Base-by-base conservation (phyloP, 306 rosid genomes). In the Ceratonia siliqua region DNA sequence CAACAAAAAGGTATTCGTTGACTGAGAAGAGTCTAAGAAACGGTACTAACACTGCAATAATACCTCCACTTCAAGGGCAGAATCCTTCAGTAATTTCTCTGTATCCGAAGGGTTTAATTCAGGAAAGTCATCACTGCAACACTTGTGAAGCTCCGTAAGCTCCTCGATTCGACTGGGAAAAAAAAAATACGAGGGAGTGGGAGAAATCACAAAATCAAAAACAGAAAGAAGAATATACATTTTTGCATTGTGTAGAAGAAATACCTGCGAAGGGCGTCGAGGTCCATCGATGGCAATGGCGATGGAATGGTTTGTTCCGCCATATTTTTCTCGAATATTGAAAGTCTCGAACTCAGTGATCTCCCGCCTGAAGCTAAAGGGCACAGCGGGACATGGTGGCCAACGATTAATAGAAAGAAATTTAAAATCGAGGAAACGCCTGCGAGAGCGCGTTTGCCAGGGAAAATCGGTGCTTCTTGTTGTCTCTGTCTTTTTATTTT, bases 121-220 rank as follows among this genome's bases (percentile, higher is more conserved):
- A 15, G 73, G 63, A 52, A 28, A 57, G n/a, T 82, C 76, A 6
- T 77, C 77, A 2, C 35, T 54, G 73, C 62, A 42, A 38, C 73
- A 66, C 25, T 62, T 78, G 53, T 74, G 87, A 78, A 82, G 62
- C 74, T 83, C 76, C 36, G 79, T 76, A 3, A 89, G 74, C 81
- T 86, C 87, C 70, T 83, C 81, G 18, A 89, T 72, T 55, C 83
- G 91, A 74, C 94, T 94, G 77, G 45, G 78, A 77, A 3, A 53
- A 61, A 67, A 30, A 36, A 13, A 1, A 59, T 3, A 22, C 38
- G 48, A 38, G 3, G 21, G 18, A 18, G 75, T 66, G 9, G 32
- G 66, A 68, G 43, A 21, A 59, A 18, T n/a, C 12, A 4, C 46
- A 17, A 30, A 27, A 10, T 32, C 18, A 24, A 35, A 53, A 24